Base-by-base conservation (phyloP, 305 asterid species). In the Caryopteris hybrid region DNA sequence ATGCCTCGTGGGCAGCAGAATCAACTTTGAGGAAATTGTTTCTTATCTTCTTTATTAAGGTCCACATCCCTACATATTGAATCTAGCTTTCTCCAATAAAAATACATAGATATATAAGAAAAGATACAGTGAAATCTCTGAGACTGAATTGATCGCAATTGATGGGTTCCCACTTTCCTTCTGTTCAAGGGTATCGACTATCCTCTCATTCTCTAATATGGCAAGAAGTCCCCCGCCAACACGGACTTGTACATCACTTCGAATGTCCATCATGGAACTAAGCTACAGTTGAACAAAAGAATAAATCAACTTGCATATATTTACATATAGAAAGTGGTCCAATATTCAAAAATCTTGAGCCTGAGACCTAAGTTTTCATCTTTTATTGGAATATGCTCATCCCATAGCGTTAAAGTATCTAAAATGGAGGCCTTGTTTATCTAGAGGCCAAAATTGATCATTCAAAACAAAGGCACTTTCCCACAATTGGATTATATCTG, bases 171-270 rank as follows among this genome's bases (percentile, higher is more conserved):
- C 87, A 75, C 86, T 70, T 74, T 91, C 99, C 56, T 64, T 81
- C 66, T 74, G 91, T 73, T 91, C 97, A 73, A 83, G 83, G 41
- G 85, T 78, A 73, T 88, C 96, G 68, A 93, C 63, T 70, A 90
- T 85, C 78, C 96, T 86, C 80, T 89, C 99, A 87, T 77, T 89
- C 81, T 93, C 99, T 72, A 93, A 80, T 75, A 93, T 86, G 54
- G 97, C 97, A 61, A 93, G 96, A 81, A 93, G 97, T 61, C 99
- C 99, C 43, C 99, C 99, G 66, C 91, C 79, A 66, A 96, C 96
- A 74, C 99, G 96, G 71, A 93, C 96, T 91, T 90, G 95, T 71
- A 87, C 86, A 53, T 93, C 99, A 73, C 95, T 93, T 60, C 87
- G 83, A 52, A 88, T 65, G 73, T 93, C 95, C 97, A 93, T 90